Evolutionary conservation across 2,329 filamentous ascomycete species (phyloP).

Genomic region (Fusarium aywerte): DNA sequence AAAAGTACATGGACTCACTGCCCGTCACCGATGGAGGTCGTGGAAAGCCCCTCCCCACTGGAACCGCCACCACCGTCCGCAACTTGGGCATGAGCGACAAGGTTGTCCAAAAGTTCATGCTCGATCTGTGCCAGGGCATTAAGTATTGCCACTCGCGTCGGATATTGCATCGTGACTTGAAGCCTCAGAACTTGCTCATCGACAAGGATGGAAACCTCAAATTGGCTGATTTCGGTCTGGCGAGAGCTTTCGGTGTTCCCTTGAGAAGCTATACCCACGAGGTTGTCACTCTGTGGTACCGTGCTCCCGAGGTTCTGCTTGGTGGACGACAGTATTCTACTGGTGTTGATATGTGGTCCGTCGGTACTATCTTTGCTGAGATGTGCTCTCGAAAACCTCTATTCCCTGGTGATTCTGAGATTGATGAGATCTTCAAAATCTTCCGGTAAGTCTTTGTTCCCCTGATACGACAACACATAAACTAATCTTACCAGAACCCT

Average conservation of each 20-base stretch:
- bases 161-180: slow-evolving; percentile 86
- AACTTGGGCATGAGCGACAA: slow-evolving; percentile 77
- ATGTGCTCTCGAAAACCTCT: slow-evolving; percentile 95
- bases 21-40: slow-evolving; percentile 85
- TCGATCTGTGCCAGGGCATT: slow-evolving; percentile 84
- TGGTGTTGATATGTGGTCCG: slow-evolving; percentile 95
- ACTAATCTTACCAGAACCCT: slow-evolving; percentile 65
- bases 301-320: slow-evolving; percentile 87
- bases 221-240: slow-evolving; percentile 88
- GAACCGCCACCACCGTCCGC: slow-evolving; percentile 63
- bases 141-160: slow-evolving; percentile 90
- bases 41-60: slow-evolving; percentile 85
- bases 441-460: slow-evolving; percentile 72
- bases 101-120: slow-evolving; percentile 94
- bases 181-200: slow-evolving; percentile 91
- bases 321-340: slow-evolving; percentile 93
- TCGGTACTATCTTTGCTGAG: slow-evolving; percentile 93
- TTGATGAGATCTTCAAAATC: slow-evolving; percentile 59
- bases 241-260: slow-evolving; percentile 90
- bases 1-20: slow-evolving; percentile 95
- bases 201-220: slow-evolving; percentile 88
- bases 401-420: slow-evolving; percentile 86
- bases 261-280: slow-evolving; percentile 93
- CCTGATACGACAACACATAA: not conserved
- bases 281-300: slow-evolving; percentile 94